A percentile compares a stretch with the other conserved stretches of the same genome.
Conservation (phyloP, 805 yeast species). For the Yamadazyma endophytica region DNA sequence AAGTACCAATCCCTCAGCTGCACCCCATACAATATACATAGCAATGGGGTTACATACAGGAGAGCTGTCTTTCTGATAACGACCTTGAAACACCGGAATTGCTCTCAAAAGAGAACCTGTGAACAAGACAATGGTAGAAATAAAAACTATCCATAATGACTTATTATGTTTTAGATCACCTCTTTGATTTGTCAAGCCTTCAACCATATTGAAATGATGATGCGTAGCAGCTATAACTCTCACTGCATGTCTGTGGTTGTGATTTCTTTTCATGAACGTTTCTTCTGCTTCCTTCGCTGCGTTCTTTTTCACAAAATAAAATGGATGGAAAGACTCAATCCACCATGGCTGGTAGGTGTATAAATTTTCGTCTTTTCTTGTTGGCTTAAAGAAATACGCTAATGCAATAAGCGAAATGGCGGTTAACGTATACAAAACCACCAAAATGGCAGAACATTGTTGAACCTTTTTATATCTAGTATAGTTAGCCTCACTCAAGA, state of each 20-base stretch:
- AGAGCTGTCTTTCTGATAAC: slow-evolving; percentile 17
- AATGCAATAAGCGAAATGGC: slow-evolving; percentile 46
- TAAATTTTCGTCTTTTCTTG: slow-evolving; percentile 44
- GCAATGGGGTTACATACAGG: slow-evolving; percentile 44
- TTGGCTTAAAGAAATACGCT: slow-evolving; percentile 55
- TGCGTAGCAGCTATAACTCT: slow-evolving; percentile 60
- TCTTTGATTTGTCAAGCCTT: slow-evolving; percentile 31
- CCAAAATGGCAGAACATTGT: slow-evolving; percentile 37
- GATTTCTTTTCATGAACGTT: slow-evolving; percentile 44
- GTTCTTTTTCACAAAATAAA: slow-evolving; percentile 54
- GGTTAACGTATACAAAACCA: slow-evolving; percentile 46
- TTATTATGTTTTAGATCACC: slow-evolving; percentile 46
- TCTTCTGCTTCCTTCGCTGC: slow-evolving; percentile 47
- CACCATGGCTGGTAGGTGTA: slow-evolving; percentile 74
- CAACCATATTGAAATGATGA: slow-evolving; percentile 31
- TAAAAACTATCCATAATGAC: slow-evolving; percentile 43
- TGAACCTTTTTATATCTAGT: slow-evolving; percentile 52
- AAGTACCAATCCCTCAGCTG: slow-evolving; percentile 54
- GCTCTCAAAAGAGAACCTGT: slow-evolving; percentile 49
- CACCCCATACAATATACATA: slow-evolving; percentile 68
- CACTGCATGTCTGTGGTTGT: slow-evolving; percentile 46
- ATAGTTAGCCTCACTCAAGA: slow-evolving; percentile 41
- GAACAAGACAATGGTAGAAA: slow-evolving; percentile 47
- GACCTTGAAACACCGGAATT: slow-evolving; percentile 39
- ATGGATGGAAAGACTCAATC: slow-evolving; percentile 60